phyloP scores from a whole-genome alignment of 805 yeast species.

The Naumovozyma castellii region DNA sequence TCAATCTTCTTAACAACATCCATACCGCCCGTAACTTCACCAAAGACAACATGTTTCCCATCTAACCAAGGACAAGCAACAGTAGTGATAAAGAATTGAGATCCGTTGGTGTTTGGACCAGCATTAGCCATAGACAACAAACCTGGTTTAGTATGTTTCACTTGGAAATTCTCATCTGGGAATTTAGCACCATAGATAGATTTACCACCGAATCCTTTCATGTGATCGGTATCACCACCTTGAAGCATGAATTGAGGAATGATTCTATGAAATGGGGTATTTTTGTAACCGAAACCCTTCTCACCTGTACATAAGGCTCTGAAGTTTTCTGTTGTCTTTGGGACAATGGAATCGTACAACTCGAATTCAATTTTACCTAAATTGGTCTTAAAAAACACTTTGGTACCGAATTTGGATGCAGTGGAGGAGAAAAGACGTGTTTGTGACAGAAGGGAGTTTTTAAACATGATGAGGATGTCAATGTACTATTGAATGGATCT shows the following conservation, averaged over 20 bases:
- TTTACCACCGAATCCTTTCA: slow-evolving; percentile 91
- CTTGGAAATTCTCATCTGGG: slow-evolving; percentile 51
- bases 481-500: too few relatives aligned
- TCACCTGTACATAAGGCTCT: slow-evolving; percentile 83
- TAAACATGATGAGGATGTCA: slow-evolving; percentile 11
- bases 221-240: slow-evolving; percentile 82
- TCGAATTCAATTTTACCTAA: slow-evolving; percentile 29
- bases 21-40: slow-evolving; percentile 62
- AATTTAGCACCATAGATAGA: slow-evolving; percentile 69
- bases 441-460: slow-evolving; percentile 13
- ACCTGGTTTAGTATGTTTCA: slow-evolving; percentile 72
- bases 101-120: slow-evolving; percentile 88
- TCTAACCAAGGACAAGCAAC: slow-evolving; percentile 71
- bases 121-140: slow-evolving; percentile 86
- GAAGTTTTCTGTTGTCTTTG: slow-evolving; percentile 76
- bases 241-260: slow-evolving; percentile 95
- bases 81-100: slow-evolving; percentile 83
- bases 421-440: slow-evolving; percentile 45
- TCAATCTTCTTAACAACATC: slow-evolving; percentile 51
- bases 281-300: slow-evolving; percentile 78
- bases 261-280: slow-evolving; percentile 85
- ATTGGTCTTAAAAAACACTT: slow-evolving; percentile 45
- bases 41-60: slow-evolving; percentile 71
- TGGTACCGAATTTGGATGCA: slow-evolving; percentile 38
- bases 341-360: slow-evolving; percentile 37